Conservation (phyloP, 2,329 filamentous ascomycete species). For the Neobulgaria alba region DNA sequence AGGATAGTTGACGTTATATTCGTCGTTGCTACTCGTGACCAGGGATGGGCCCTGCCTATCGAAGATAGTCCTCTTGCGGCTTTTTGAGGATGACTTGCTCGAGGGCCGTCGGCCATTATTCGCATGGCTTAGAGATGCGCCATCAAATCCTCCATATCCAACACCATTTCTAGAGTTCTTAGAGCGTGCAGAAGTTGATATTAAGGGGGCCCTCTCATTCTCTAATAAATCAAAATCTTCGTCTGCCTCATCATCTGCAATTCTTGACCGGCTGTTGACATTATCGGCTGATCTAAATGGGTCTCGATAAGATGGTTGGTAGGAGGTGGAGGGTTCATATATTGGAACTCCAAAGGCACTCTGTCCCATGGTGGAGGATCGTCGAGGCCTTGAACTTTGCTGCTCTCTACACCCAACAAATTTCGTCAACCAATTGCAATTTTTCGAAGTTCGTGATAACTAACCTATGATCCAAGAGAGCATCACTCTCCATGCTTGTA, state of each 20-base stretch:
- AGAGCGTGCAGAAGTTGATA: conserved; percentile 36
- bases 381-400: conserved; percentile 51
- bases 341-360: conserved; percentile 29
- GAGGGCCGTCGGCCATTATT: conserved; percentile 16
- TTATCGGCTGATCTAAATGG: conserved; percentile 24
- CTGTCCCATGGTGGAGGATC: conserved; percentile 42
- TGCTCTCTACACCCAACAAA: conserved; percentile 29
- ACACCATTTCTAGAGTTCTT: conserved; percentile 19
- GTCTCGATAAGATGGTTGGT: conserved; percentile 27
- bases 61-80: conserved; percentile 25
- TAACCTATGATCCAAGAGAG: conserved; percentile 77
- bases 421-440: conserved; percentile 8
- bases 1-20: conserved; percentile 59
- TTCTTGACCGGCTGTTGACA: conserved; percentile 17
- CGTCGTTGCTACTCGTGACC: conserved; percentile 31
- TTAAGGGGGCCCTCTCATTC: conserved; percentile 47
- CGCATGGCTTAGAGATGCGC: not conserved
- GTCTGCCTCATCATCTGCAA: conserved; percentile 33
- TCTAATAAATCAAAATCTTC: conserved; percentile 40
- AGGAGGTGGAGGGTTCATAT: conserved; percentile 28
- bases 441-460: conserved; percentile 12
- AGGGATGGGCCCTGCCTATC: conserved; percentile 17
- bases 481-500: conserved; percentile 84
- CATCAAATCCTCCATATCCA: conserved; percentile 9
- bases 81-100: conserved; percentile 38